Percentiles rank a stretch among this genome's conserved stretches.
Evolutionary conservation across 805 yeast genomes (phyloP).

Genomic region (Maudiozyma serrabonitensis): DNA sequence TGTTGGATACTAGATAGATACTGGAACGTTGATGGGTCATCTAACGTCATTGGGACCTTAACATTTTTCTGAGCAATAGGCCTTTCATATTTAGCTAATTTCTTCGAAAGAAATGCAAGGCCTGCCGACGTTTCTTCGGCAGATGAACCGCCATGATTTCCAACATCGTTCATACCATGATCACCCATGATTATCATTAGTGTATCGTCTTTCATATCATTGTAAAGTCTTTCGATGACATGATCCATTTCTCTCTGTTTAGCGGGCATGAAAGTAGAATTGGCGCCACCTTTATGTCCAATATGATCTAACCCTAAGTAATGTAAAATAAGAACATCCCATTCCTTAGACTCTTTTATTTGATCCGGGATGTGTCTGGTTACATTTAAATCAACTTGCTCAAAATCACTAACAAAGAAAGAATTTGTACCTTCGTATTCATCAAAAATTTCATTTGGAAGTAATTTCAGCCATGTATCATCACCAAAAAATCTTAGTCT

Average conservation of each 20-base stretch:
- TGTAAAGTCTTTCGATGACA: slow-evolving; percentile 46
- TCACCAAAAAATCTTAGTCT: slow-evolving; percentile 84
- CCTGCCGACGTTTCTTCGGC: slow-evolving; percentile 88
- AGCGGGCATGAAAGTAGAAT: slow-evolving; percentile 64
- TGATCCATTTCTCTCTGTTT: slow-evolving; percentile 84
- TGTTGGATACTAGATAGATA: slow-evolving; percentile 62
- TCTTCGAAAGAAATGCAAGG: slow-evolving; percentile 56
- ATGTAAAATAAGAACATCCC: slow-evolving; percentile 87
- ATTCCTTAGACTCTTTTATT: slow-evolving; percentile 34
- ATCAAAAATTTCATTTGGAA: slow-evolving; percentile 53
- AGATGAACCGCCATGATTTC: slow-evolving; percentile 96
- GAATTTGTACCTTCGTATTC: slow-evolving; percentile 80
- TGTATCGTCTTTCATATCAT: slow-evolving; percentile 39
- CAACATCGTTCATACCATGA: slow-evolving; percentile 93
- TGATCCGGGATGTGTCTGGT: slow-evolving; percentile 73
- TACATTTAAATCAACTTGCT: slow-evolving; percentile 88
- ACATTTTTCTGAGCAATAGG: slow-evolving; percentile 10
- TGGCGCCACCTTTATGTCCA: slow-evolving; percentile 95
- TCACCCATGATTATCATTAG: slow-evolving; percentile 77
- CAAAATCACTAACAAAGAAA: slow-evolving; percentile 89
- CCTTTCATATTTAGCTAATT: slow-evolving; percentile 31
- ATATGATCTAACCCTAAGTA: slow-evolving; percentile 93
- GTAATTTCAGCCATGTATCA: slow-evolving; percentile 93
- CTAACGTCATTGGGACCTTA: slow-evolving; percentile 27
- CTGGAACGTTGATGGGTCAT: slow-evolving; percentile 34